Conservation (phyloP, 2,329 filamentous ascomycete genomes). For the Tolypocladium album region DNA sequence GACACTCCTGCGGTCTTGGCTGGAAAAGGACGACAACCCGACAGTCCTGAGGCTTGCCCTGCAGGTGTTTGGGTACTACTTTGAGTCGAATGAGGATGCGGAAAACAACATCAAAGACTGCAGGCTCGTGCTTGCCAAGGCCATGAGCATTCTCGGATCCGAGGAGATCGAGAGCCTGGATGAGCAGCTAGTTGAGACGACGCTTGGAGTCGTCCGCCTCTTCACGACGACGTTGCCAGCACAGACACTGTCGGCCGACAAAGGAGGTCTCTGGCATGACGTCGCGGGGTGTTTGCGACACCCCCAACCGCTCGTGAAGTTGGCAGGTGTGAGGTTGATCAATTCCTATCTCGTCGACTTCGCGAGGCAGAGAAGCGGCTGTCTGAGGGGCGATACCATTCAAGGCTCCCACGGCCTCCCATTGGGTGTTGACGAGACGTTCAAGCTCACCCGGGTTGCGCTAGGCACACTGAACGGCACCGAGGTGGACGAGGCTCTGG, state of each 20-base stretch:
- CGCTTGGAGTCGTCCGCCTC: conserved; percentile 58
- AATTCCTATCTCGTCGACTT: conserved; percentile 74
- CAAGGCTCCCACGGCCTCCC: conserved; percentile 60
- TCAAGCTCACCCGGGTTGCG: conserved; percentile 40
- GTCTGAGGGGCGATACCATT: conserved; percentile 43
- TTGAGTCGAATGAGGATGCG: conserved; percentile 54
- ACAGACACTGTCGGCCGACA: conserved; percentile 47
- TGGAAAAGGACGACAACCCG: conserved; percentile 62
- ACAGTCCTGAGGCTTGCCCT: conserved; percentile 63
- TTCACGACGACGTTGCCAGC: conserved; percentile 57
- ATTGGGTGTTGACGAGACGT: conserved; percentile 54
- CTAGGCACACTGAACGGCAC: conserved; percentile 47
- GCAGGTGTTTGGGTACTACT: conserved; percentile 74
- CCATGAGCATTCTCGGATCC: conserved; percentile 41
- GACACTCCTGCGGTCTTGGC: conserved; percentile 60
- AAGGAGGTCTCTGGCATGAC: conserved; percentile 58
- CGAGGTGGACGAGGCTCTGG: conserved; percentile 63
- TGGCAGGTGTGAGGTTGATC: conserved; percentile 63
- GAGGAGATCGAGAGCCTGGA: conserved; percentile 43
- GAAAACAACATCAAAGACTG: conserved; percentile 58
- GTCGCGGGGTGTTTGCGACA: conserved; percentile 62
- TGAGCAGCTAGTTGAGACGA: conserved; percentile 64
- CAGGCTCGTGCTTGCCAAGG: conserved; percentile 45
- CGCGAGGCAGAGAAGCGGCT: conserved; percentile 46
- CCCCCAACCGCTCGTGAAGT: conserved; percentile 62